These are phyloP conservation scores for Claviceps spartinae DNA, from an alignment of 2,329 filamentous ascomycete genomes.

Conservation along the genomic window DNA sequence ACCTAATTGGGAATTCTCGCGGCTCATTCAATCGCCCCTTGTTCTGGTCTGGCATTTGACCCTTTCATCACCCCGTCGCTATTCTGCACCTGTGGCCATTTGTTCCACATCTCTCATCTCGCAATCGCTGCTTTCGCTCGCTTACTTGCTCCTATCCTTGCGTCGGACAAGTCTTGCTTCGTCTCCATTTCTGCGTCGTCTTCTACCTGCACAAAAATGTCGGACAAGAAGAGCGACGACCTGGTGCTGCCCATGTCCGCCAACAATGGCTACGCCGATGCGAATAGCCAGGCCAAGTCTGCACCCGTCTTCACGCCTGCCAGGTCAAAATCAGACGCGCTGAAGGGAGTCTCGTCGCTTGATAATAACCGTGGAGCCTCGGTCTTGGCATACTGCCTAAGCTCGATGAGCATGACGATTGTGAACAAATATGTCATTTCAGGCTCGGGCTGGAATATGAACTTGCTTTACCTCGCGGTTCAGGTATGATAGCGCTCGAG, in stretches of 20 bases:
- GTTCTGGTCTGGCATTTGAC: background rate
- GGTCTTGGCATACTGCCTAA: conserved; percentile 79
- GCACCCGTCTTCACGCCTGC: conserved; percentile 4
- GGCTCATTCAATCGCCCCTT: background rate
- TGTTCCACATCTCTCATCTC: background rate
- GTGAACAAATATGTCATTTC: conserved; percentile 98
- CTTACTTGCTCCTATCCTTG: background rate
- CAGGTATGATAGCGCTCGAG: conserved; percentile 52
- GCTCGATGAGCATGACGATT: conserved; percentile 98
- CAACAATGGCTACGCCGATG: background rate
- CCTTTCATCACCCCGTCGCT: background rate
- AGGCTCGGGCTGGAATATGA: conserved; percentile 81
- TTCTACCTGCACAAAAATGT: background rate
- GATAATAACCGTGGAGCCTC: conserved; percentile 68
- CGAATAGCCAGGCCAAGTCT: background rate
- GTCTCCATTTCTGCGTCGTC: background rate
- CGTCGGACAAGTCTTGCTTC: background rate
- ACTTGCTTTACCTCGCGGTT: conserved; percentile 84
- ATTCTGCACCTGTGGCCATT: background rate
- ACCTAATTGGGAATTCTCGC: background rate
- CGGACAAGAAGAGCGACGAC: conserved; percentile 6
- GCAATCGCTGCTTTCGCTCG: background rate
- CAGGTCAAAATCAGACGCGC: conserved; percentile 4
- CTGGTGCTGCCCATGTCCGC: background rate
- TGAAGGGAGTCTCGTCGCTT: conserved; percentile 18